Conservation (phyloP, 2,329 filamentous ascomycete genomes). For the Penicillium sp. region DNA sequence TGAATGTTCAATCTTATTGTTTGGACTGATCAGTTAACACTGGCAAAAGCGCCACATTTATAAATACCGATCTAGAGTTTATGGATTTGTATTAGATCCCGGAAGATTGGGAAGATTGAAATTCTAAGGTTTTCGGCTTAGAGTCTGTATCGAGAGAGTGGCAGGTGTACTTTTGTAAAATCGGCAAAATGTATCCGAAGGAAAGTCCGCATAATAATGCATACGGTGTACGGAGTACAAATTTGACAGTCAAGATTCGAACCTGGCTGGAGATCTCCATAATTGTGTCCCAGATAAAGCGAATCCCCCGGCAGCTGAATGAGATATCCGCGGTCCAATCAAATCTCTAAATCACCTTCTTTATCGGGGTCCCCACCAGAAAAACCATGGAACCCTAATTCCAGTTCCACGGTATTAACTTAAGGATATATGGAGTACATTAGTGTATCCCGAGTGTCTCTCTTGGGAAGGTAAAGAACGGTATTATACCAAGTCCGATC, state of each 20-base stretch:
- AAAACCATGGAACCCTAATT: conserved; percentile 8
- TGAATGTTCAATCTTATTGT: background rate
- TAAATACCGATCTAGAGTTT: conserved; percentile 6
- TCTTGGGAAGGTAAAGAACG: background rate
- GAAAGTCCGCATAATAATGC: background rate
- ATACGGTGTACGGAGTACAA: background rate
- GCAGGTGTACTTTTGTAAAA: conserved; percentile 4
- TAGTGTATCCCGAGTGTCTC: background rate
- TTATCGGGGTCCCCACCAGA: conserved; percentile 5
- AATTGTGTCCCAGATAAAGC: too few species aligned
- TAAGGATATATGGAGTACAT: conserved; percentile 11
- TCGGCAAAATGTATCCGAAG: background rate
- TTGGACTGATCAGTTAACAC: background rate
- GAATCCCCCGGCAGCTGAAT: conserved; percentile 6
- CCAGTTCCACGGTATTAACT: conserved; percentile 11
- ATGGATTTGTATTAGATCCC: background rate
- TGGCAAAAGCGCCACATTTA: background rate
- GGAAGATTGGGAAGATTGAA: background rate
- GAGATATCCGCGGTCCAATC: conserved; percentile 24
- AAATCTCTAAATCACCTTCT: background rate
- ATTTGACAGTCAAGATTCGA: background rate
- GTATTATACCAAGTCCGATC: background rate
- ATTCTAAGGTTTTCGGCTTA: background rate
- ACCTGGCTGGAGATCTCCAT: background rate
- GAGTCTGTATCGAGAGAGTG: background rate